These are phyloP conservation scores for Zymoseptoria crescenta DNA, from an alignment of 2,329 filamentous ascomycete genomes.

Conservation along the genomic window DNA sequence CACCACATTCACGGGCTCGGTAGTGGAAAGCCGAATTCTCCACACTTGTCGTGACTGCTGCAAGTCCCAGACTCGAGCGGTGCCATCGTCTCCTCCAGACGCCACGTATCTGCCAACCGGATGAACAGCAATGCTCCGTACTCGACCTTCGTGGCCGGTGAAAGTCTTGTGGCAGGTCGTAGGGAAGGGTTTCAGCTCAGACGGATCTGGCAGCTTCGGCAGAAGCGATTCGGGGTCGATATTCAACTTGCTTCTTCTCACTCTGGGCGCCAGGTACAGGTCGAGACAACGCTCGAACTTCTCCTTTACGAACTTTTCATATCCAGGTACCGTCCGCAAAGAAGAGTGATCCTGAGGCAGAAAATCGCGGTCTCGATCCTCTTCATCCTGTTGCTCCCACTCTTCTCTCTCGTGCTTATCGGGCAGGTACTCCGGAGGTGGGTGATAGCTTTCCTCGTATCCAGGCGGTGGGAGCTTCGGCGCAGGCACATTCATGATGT, in stretches of 20 bases:
- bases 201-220: constrained; percentile 84
- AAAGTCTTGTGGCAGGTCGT: constrained; percentile 83
- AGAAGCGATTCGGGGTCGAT: constrained; percentile 91
- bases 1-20: constrained; percentile 74
- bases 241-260: constrained; percentile 88
- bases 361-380: constrained; percentile 85
- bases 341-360: constrained; percentile 75
- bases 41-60: constrained; percentile 80
- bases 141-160: constrained; percentile 78
- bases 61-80: constrained; percentile 82
- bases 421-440: constrained; percentile 87
- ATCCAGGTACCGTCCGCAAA: constrained; percentile 84
- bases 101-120: constrained; percentile 80
- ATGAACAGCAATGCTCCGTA: constrained; percentile 77
- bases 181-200: constrained; percentile 91
- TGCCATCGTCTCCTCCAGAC: constrained; percentile 90
- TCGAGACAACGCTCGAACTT: constrained; percentile 93
- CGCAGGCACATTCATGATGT: constrained; percentile 90
- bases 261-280: constrained; percentile 84
- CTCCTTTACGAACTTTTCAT: constrained; percentile 84
- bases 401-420: constrained; percentile 72
- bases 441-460: constrained; percentile 94
- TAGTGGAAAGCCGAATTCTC: constrained; percentile 68
- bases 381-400: constrained; percentile 81
- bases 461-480: constrained; percentile 89